Evolutionary conservation across 345 rosid genomes (phyloP).

Genomic region (Pugionium dolabratum): DNA sequence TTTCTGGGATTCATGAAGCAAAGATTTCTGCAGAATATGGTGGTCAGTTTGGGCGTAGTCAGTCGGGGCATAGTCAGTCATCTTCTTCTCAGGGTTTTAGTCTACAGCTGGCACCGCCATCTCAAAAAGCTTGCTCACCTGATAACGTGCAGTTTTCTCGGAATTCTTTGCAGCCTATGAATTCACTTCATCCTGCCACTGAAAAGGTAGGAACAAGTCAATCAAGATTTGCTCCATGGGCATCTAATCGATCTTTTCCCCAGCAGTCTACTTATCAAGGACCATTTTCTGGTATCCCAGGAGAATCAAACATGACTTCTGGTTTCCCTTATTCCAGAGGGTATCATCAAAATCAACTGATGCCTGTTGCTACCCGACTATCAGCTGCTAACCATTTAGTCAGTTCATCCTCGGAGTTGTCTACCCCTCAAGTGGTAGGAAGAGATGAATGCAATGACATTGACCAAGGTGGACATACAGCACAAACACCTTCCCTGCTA

Average conservation of each 20-base stretch:
- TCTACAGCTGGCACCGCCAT: conserved; percentile 79
- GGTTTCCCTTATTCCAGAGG: conserved; percentile 55
- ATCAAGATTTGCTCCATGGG: conserved; percentile 48
- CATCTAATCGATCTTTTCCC: conserved; percentile 47
- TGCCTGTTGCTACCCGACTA: conserved; percentile 44
- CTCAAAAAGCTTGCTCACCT: conserved; percentile 53
- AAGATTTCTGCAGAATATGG: conserved; percentile 56
- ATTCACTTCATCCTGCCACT: conserved; percentile 40
- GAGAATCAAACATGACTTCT: conserved; percentile 45
- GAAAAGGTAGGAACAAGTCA: conserved; percentile 49
- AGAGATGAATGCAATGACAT: conserved; percentile 47
- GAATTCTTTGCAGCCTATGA: conserved; percentile 41
- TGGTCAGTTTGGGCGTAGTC: conserved; percentile 56
- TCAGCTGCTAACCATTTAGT: conserved; percentile 38
- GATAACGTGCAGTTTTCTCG: conserved; percentile 46
- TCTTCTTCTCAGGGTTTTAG: conserved; percentile 75
- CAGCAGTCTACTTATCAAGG: conserved; percentile 49
- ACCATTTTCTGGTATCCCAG: conserved; percentile 43
- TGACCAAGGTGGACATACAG: conserved; percentile 50
- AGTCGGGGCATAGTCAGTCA: conserved; percentile 55
- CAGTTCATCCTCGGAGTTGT: conserved; percentile 43
- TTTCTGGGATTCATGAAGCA: conserved; percentile 53
- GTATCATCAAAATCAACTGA: conserved; percentile 47
- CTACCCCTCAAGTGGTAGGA: conserved; percentile 46
- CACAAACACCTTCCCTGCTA: conserved; percentile 43